These are phyloP conservation scores for Dalbergia cultrata DNA, from an alignment of 306 rosid species.

Conservation along the genomic window DNA sequence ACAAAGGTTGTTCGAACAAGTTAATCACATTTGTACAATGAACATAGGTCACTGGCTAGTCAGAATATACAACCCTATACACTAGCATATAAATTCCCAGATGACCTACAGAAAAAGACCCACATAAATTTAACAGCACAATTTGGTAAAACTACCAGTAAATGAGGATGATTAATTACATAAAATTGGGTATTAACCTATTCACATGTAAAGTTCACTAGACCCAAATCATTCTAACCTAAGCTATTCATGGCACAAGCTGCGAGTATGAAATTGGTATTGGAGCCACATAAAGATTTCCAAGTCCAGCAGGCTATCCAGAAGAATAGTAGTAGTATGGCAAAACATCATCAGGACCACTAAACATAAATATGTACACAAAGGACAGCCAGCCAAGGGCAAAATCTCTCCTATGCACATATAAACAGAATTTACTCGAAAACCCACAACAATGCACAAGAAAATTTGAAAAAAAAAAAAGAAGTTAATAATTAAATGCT, in stretches of 20 bases:
- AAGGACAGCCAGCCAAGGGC: neutral
- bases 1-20: conserved; percentile 17
- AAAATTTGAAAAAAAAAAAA: neutral
- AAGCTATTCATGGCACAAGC: conserved; percentile 8
- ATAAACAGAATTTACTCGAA: conserved; percentile 9
- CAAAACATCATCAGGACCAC: neutral
- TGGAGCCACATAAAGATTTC: neutral
- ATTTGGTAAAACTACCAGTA: conserved; percentile 33
- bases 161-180: conserved; percentile 4
- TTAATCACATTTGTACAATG: neutral
- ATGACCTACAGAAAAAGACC: conserved; percentile 19
- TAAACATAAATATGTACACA: conserved; percentile 1
- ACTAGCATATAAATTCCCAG: conserved; percentile 18
- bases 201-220: neutral
- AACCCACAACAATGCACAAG: conserved; percentile 16
- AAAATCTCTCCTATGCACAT: neutral
- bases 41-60: conserved; percentile 8
- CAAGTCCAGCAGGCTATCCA: conserved; percentile 8
- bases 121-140: conserved; percentile 29
- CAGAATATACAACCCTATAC: conserved; percentile 39
- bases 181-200: conserved; percentile 10
- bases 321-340: neutral
- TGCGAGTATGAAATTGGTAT: neutral
- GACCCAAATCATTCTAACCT: neutral
- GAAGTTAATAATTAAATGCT: neutral